These are phyloP conservation scores for Solanum clarkiae DNA, from an alignment of 257 asterid genomes.

Conservation along the genomic window DNA sequence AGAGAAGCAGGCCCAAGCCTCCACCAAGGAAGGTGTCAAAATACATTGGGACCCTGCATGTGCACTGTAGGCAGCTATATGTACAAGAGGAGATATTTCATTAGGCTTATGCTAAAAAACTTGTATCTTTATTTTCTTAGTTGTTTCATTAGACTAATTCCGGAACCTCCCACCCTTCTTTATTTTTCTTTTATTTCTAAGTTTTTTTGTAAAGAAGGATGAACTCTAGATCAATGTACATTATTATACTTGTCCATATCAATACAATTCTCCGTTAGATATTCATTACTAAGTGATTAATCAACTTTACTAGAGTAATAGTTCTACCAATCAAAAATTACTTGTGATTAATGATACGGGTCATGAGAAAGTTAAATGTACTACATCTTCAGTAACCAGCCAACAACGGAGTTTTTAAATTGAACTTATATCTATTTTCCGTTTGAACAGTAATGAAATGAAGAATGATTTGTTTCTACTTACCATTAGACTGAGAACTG, in stretches of 20 bases:
- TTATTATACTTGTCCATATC: not conserved
- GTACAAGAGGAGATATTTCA: not conserved
- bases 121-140: not conserved
- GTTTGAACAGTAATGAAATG: not conserved
- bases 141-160: not conserved
- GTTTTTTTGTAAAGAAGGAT: not conserved
- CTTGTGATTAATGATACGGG: not conserved
- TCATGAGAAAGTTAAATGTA: not conserved
- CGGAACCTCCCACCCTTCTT: not conserved
- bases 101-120: not conserved
- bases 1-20: not conserved
- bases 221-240: not conserved
- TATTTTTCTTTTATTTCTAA: not conserved
- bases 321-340: not conserved
- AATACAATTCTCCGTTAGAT: not conserved
- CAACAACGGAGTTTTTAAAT: not conserved
- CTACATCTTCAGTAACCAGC: not conserved
- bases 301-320: not conserved
- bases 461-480: not conserved
- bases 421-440: not conserved
- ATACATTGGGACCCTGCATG: not conserved
- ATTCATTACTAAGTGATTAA: not conserved
- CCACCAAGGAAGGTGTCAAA: not conserved
- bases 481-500: conserved; percentile 5
- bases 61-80: not conserved